Evolutionary conservation across 2,329 filamentous ascomycete species (phyloP).

Genomic region (Hypoxylon sp.): DNA sequence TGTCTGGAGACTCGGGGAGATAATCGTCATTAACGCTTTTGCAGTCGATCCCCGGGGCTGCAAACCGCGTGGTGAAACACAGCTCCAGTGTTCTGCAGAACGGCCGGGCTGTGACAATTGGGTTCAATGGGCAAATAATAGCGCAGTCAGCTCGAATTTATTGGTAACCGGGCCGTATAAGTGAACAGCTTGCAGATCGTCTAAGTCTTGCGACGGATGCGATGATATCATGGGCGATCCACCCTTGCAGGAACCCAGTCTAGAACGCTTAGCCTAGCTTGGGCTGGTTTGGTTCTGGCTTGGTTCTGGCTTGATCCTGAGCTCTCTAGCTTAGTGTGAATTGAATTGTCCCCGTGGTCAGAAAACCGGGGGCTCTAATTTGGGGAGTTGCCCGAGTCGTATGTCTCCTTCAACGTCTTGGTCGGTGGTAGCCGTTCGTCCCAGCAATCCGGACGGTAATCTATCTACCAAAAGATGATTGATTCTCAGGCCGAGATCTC

Average conservation of each 20-base stretch:
- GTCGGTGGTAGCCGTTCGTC: constrained; percentile 16
- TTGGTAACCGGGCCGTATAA: constrained; percentile 46
- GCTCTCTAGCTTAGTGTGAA: constrained; percentile 24
- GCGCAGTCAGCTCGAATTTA: constrained; percentile 35
- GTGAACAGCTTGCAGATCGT: constrained; percentile 37
- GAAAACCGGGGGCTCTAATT: constrained; percentile 26
- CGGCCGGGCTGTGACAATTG: constrained; percentile 28
- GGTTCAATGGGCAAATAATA: constrained; percentile 39
- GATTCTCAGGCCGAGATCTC: constrained; percentile 16
- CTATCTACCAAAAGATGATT: constrained; percentile 23
- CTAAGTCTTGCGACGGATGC: constrained; percentile 37
- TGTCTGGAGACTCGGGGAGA: constrained; percentile 43
- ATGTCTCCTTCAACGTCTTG: constrained; percentile 18
- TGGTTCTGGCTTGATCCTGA: constrained; percentile 14
- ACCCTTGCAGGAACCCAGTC: constrained; percentile 42
- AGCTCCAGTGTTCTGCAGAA: constrained; percentile 25
- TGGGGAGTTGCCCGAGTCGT: constrained; percentile 23
- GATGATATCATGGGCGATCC: constrained; percentile 50
- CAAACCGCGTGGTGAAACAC: constrained; percentile 25
- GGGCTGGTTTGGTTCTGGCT: constrained; percentile 19
- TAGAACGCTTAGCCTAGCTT: constrained; percentile 32
- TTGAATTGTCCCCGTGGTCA: constrained; percentile 35
- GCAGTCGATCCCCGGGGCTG: constrained; percentile 36
- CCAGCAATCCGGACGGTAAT: constrained; percentile 26
- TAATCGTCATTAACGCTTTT: constrained; percentile 40